A percentile compares a stretch with the other conserved stretches of the same genome.
Conservation (phyloP, 257 asterid genomes). For the Ajuga chamaepitys region DNA sequence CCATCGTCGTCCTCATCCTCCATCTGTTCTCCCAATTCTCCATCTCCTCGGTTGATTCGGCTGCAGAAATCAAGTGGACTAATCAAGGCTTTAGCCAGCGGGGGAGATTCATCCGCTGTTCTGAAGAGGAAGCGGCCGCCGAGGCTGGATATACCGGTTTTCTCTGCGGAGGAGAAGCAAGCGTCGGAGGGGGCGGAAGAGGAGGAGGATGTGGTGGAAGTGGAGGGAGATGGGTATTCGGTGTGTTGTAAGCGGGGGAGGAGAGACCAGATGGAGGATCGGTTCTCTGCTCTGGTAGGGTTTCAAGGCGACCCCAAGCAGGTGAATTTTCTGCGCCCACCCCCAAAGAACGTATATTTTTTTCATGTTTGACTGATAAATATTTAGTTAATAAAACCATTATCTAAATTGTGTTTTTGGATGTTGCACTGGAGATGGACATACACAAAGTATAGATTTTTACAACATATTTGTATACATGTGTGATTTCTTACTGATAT, state of each 20-base stretch:
- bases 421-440: not conserved
- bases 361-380: not conserved
- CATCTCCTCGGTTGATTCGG: constrained; percentile 53
- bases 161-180: constrained; percentile 21
- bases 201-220: constrained; percentile 37
- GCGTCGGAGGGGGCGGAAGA: constrained; percentile 9
- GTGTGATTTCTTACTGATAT: not conserved
- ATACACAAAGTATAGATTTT: not conserved
- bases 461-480: no score
- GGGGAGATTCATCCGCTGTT: constrained; percentile 28
- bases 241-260: constrained; percentile 81
- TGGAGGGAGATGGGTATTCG: constrained; percentile 64
- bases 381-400: not conserved
- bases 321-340: constrained; percentile 24
- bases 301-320: constrained; percentile 48
- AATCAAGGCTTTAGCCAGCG: constrained; percentile 32
- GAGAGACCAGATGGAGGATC: constrained; percentile 80
- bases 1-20: constrained; percentile 37
- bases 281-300: constrained; percentile 55
- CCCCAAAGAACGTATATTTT: no score
- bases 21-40: constrained; percentile 34
- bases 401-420: not conserved
- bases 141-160: constrained; percentile 44
- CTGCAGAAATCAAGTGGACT: constrained; percentile 54
- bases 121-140: constrained; percentile 63